Percentiles rank a stretch among this genome's conserved stretches.
These are phyloP conservation scores for Elongisporangium anandrum DNA, from an alignment of 352 stramenopile genomes.

Conservation along the genomic window DNA sequence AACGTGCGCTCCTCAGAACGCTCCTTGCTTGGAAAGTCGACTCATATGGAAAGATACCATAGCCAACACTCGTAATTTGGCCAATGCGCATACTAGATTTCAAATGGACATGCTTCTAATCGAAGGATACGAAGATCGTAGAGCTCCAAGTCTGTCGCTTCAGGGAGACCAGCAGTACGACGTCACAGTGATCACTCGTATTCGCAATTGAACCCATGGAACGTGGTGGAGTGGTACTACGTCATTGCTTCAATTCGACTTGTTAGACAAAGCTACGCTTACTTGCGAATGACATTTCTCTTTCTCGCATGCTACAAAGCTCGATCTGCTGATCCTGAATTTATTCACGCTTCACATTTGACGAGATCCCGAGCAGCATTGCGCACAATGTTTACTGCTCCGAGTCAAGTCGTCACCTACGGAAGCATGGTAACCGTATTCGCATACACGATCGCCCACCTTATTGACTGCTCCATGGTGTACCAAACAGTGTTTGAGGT, in stretches of 20 bases:
- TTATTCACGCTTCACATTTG: background rate
- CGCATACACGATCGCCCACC: background rate
- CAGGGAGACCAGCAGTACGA: too few relatives aligned
- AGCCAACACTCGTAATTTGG: too few relatives aligned
- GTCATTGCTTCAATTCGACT: background rate
- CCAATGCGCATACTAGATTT: too few relatives aligned
- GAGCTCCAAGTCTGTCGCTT: too few relatives aligned
- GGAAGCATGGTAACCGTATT: background rate
- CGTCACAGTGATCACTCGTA: too few relatives aligned
- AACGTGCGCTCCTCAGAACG: too few relatives aligned
- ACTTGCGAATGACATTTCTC: background rate
- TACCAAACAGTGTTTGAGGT: background rate
- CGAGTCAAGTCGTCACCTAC: background rate
- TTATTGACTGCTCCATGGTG: background rate
- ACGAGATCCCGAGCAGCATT: background rate
- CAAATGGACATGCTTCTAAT: too few relatives aligned
- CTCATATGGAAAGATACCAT: too few relatives aligned
- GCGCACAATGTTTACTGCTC: background rate
- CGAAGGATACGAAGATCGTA: too few relatives aligned
- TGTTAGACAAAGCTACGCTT: background rate
- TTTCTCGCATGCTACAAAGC: background rate
- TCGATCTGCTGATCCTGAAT: background rate
- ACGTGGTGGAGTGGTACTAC: background rate
- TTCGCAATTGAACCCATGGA: too few relatives aligned
- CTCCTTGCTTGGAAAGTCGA: too few relatives aligned